These are phyloP conservation scores for Polyporus tsugae DNA, from an alignment of 1,284 basidiomycete genomes.

Conservation along the genomic window DNA sequence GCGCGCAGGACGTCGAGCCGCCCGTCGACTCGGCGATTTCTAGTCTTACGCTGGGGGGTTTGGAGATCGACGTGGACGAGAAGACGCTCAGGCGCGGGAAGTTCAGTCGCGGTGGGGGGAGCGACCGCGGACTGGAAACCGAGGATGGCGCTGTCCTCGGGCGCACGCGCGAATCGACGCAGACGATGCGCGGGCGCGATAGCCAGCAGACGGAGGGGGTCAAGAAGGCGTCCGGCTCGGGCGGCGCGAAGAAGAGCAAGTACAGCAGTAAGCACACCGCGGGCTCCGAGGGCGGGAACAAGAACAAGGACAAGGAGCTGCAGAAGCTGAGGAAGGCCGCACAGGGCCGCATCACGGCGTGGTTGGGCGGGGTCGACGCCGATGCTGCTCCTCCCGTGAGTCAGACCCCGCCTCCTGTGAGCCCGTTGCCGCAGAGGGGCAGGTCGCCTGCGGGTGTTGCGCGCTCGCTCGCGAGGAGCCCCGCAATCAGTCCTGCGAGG, in stretches of 20 bases:
- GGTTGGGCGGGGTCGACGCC: conserved; percentile 71
- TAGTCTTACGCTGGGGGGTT: conserved; percentile 71
- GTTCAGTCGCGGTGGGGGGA: conserved; percentile 37
- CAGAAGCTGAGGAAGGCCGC: conserved; percentile 56
- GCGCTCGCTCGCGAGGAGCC: conserved; percentile 6
- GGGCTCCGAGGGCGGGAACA: conserved; percentile 21
- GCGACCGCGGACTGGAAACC: conserved; percentile 32
- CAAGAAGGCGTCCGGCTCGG: conserved; percentile 36
- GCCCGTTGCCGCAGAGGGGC: conserved; percentile 8
- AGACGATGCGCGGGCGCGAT: conserved; percentile 22
- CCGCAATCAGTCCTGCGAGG: neutral
- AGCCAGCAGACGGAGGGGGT: conserved; percentile 37
- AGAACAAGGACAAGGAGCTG: conserved; percentile 43
- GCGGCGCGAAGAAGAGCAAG: conserved; percentile 28
- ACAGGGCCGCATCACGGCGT: conserved; percentile 78
- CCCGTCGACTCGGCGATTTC: conserved; percentile 78
- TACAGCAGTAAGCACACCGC: conserved; percentile 32
- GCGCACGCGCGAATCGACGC: conserved; percentile 23
- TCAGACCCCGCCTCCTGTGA: conserved; percentile 22
- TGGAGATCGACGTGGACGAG: conserved; percentile 34
- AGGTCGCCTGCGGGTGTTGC: conserved; percentile 9
- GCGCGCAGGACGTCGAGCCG: conserved; percentile 45
- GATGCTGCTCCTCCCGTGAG: conserved; percentile 47
- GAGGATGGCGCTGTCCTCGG: conserved; percentile 8
- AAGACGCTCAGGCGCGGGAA: conserved; percentile 34